Evolutionary conservation across 2,329 filamentous ascomycete species (phyloP).

Genomic region (Botrytis hyacinthi): DNA sequence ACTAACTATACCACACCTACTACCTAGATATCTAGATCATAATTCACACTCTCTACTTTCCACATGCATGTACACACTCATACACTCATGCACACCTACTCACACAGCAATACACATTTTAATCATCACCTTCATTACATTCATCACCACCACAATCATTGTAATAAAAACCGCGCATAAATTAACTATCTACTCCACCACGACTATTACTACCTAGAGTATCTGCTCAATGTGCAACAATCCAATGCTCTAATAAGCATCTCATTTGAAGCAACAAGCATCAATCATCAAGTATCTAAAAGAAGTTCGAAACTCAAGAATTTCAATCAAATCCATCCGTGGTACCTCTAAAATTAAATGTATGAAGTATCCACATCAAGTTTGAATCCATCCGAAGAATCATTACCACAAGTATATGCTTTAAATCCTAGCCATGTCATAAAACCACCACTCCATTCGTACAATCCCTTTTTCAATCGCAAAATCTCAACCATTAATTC

Average conservation of each 20-base stretch:
- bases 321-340: not conserved
- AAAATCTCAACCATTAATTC: not conserved
- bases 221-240: not conserved
- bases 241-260: not conserved
- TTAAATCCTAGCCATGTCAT: not conserved
- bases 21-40: no score
- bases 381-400: not conserved
- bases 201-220: not conserved
- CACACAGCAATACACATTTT: no score
- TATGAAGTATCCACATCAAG: not conserved
- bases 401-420: not conserved
- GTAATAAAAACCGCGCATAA: not conserved
- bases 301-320: not conserved
- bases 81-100: no score
- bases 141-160: no score
- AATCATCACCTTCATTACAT: no score
- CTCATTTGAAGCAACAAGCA: not conserved
- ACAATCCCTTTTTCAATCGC: not conserved
- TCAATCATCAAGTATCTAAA: not conserved
- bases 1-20: no score
- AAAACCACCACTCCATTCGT: not conserved
- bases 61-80: no score
- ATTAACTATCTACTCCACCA: not conserved
- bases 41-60: no score
- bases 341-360: not conserved